Evolutionary conservation across 2,329 filamentous ascomycete species (phyloP), one percentile per base, ranked within the genome.

Genomic region (Thyridium curvatum): DNA sequence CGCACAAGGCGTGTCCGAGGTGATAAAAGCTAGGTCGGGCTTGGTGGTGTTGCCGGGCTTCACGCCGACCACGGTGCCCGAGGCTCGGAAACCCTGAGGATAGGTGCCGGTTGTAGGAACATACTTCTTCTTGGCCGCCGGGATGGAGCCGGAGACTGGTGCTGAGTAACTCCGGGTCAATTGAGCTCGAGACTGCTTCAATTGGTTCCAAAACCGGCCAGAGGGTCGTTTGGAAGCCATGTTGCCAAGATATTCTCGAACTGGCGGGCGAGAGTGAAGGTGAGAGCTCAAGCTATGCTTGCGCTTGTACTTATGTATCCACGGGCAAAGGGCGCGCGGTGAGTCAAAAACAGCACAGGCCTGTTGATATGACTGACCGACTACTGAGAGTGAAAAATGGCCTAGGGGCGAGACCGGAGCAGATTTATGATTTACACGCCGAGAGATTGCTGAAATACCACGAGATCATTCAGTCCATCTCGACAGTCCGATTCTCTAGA

Each of bases 31-130:
- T 36, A 98, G 76, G 60, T 98, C 93, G 26, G 91, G 89, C 62
- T 90, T 90, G 46, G 79, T 85, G 37, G 86, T 95, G 66, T 97
- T 97, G 48, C 82, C 82, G 12, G 89, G 79, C 69, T 98, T 98
- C 52, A 98, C 89, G 38, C 93, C 91, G 30, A 94, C 91, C 56
- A 94, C 82, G 37, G 87, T 86, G 46, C 87, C 91, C 12, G 88
- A 88, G 21, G 86, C 88, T 33, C 78, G 69, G 71, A 97, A 98
- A 34, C 91, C 93, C 59, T 86, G 81, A 4, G 93, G 93, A 55
- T 97, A 97, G 15, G 80, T 87, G 46, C 91, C 93, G 32, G 74
- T 77, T 1, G 78, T 82, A 8, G 93, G 90, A 37, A 97, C 79
- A 62, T 94, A 96, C 64, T 94, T 94, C 61, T 83, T 77, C 70